Conservation (phyloP, 2,329 filamentous ascomycete genomes). For the Nemania abortiva region DNA sequence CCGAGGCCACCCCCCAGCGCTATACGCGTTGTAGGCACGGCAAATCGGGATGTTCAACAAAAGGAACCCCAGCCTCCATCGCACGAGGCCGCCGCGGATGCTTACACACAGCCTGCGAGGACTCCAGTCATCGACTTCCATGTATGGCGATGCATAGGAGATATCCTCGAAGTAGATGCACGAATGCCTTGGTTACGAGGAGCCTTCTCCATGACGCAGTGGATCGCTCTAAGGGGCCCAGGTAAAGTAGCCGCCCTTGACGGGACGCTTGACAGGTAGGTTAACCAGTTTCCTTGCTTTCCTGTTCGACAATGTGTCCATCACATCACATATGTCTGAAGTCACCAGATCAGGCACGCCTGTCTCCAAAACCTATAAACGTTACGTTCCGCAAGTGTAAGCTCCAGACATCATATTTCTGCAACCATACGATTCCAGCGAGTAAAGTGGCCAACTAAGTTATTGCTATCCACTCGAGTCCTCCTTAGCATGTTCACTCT, state of each 20-base stretch:
- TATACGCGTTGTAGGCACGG: conserved; percentile 44
- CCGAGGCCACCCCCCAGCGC: conserved; percentile 56
- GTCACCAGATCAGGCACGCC: conserved; percentile 60
- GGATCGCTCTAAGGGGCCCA: conserved; percentile 78
- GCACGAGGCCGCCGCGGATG: conserved; percentile 33
- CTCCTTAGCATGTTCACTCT: conserved; percentile 20
- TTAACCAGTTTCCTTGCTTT: conserved; percentile 48
- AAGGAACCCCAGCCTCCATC: conserved; percentile 41
- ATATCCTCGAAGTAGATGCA: conserved; percentile 77
- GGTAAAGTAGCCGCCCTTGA: conserved; percentile 80
- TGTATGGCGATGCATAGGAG: conserved; percentile 79
- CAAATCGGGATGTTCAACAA: conserved; percentile 43
- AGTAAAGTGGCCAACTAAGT: conserved; percentile 28
- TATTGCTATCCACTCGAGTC: conserved; percentile 27
- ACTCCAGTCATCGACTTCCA: conserved; percentile 81
- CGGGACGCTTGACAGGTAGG: conserved; percentile 92
- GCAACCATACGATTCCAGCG: conserved; percentile 6
- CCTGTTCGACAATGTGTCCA: conserved; percentile 41
- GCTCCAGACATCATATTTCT: conserved; percentile 41
- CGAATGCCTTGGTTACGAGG: conserved; percentile 94
- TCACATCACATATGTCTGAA: conserved; percentile 59
- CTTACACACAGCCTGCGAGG: conserved; percentile 51
- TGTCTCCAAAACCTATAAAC: conserved; percentile 54
- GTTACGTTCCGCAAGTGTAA: conserved; percentile 52
- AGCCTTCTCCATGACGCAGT: conserved; percentile 79